These are phyloP conservation scores for Graphilbum ipis-grandicollis DNA, from an alignment of 2,329 filamentous ascomycete genomes.

Conservation along the genomic window DNA sequence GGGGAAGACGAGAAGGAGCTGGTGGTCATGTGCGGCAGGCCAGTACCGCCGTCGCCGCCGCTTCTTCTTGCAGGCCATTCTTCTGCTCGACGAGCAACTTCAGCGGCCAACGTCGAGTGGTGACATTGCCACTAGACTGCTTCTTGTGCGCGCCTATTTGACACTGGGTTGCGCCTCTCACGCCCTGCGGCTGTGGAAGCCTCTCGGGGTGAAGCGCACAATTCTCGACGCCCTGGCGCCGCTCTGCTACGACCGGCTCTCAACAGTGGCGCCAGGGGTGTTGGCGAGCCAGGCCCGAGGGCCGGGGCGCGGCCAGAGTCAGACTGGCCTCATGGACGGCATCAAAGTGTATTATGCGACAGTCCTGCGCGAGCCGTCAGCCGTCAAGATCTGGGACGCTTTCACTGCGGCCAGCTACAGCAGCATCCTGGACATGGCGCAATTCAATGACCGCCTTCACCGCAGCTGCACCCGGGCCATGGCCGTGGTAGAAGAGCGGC, in stretches of 20 bases:
- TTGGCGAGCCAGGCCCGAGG: too few species aligned
- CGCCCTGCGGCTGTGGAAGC: conserved; percentile 29
- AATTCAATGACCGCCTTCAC: conserved; percentile 24
- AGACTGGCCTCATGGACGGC: conserved; percentile 19
- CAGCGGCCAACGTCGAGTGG: conserved; percentile 24
- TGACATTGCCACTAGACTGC: conserved; percentile 27
- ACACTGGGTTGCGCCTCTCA: conserved; percentile 30
- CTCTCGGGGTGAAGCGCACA: conserved; percentile 36
- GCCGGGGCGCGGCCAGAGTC: too few species aligned
- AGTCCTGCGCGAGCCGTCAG: conserved; percentile 20
- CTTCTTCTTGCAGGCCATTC: conserved; percentile 31
- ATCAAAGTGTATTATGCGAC: conserved; percentile 27
- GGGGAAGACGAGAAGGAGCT: too few species aligned
- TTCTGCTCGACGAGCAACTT: conserved; percentile 32
- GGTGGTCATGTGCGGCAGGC: too few species aligned
- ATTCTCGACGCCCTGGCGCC: conserved; percentile 39
- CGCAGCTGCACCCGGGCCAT: conserved; percentile 34
- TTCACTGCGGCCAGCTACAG: conserved; percentile 32
- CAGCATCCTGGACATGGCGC: conserved; percentile 28
- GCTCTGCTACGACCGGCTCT: conserved; percentile 37
- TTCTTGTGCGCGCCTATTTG: conserved; percentile 34
- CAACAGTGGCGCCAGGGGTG: conserved; percentile 28
- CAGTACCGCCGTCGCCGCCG: too few species aligned
- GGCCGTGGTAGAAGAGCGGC: conserved; percentile 32
- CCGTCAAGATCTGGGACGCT: conserved; percentile 27